phyloP scores from a whole-genome alignment of 192 early-diverging fungal species.

The Phycomyces nitens region DNA sequence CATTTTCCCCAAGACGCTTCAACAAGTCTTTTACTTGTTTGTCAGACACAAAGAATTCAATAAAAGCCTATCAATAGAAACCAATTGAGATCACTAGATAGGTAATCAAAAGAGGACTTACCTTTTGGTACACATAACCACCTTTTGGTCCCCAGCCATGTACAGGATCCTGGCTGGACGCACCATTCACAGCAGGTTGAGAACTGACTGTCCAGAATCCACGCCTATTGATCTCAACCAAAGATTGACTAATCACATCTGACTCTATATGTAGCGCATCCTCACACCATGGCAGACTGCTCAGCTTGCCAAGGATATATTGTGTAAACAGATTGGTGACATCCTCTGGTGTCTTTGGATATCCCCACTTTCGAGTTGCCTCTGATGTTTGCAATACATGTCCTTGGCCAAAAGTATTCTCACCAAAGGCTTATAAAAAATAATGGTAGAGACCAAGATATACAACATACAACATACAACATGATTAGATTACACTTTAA shows the following conservation, averaged over 20 bases:
- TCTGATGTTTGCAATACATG: conserved; percentile 54
- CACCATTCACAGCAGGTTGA: conserved; percentile 81
- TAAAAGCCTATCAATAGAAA: conserved; percentile 53
- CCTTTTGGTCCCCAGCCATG: conserved; percentile 84
- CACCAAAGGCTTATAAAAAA: conserved; percentile 45
- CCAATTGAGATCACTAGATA: conserved; percentile 10
- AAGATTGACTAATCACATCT: conserved; percentile 54
- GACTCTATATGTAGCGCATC: conserved; percentile 57
- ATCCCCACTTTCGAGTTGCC: conserved; percentile 62
- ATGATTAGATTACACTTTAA: neutral
- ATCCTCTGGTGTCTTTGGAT: conserved; percentile 53
- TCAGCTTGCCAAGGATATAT: conserved; percentile 61
- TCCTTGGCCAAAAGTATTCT: conserved; percentile 63
- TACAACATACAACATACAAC: neutral
- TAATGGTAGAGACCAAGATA: neutral
- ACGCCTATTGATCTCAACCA: conserved; percentile 54
- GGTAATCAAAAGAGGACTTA: neutral
- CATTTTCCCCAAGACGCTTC: conserved; percentile 49
- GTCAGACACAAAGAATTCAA: conserved; percentile 77
- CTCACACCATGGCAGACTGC: conserved; percentile 71
- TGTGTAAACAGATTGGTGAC: conserved; percentile 61
- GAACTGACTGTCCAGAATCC: conserved; percentile 80
- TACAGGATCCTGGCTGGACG: conserved; percentile 56
- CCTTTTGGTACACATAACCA: conserved; percentile 82
- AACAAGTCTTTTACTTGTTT: conserved; percentile 52